Base-by-base conservation (phyloP, 202 grass and related monocot species). In the Elaeis oleifera region DNA sequence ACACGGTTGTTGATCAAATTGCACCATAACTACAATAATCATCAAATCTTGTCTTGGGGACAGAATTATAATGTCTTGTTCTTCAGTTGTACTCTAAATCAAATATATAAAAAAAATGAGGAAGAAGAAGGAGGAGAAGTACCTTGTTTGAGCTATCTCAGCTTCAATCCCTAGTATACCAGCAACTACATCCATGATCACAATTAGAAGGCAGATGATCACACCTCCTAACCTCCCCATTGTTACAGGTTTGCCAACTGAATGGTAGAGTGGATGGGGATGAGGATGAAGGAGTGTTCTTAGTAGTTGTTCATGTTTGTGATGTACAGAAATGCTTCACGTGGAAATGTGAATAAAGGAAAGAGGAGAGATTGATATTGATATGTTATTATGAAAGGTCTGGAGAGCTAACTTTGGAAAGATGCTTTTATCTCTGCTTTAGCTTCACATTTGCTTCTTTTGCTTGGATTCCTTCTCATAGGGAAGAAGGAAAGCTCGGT, bases 151-250 rank as follows among this genome's bases (percentile, higher is more conserved):
- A 57, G 81, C 71, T 49, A 61, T 83, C 72, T 97, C 81, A 29
- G 92, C 92, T 68, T 97, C 54, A 49, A 97, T 58, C 4, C 88
- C 94, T 25, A 97, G 77, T 54, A 97, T 69, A 20, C 94, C 94
- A 25, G 88, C 94, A 72, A 58, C 61, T 22, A 61, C 59, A 60
- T 97, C 94, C 84, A 92, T 85, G 77, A 78, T 79, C 50, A 92
- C 54, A n/a, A 97, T 85, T 56, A 92, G 77, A 56, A 89, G 58
- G 51, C 88, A 97, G 4, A 97, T 62, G 53, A 92, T 70, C 68
- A 75, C 74, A 0, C 84, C 84, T 73, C 74, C 79, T n/a, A 70
- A 69, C 60, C 76, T 86, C 16, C 77, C 84, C 94, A 97, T 97
- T 24, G 71, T 14, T 28, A 27, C 53, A 68, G 5, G 18, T 52